These are phyloP conservation scores for Cryptosporidium meleagridis DNA, from an alignment of 169 alveolate species.

Conservation along the genomic window DNA sequence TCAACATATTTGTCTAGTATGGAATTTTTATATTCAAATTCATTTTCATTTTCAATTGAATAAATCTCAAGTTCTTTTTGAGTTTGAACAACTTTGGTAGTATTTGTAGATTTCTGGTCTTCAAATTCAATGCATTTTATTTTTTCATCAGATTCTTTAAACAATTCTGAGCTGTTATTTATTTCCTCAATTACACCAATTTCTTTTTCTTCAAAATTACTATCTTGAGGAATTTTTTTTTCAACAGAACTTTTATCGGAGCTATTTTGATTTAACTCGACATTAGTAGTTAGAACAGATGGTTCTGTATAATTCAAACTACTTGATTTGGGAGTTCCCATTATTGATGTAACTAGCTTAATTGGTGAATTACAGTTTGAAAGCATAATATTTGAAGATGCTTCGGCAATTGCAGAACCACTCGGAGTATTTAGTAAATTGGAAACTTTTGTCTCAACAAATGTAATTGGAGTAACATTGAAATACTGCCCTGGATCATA, in stretches of 20 bases:
- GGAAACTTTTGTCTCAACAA: conserved; percentile 50
- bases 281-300: neutral
- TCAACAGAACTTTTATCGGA: neutral
- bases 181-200: too few relatives aligned
- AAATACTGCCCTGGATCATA: neutral
- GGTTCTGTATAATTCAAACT: neutral
- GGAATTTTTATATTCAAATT: neutral
- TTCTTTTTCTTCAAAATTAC: neutral
- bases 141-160: neutral
- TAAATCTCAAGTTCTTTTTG: neutral
- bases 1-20: neutral
- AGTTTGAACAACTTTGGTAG: neutral
- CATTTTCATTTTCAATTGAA: neutral
- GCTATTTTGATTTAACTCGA: neutral
- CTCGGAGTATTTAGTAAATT: conserved; percentile 16
- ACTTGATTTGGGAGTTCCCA: neutral
- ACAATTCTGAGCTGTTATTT: neutral
- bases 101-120: neutral
- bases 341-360: conserved; percentile 10
- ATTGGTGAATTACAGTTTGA: conserved; percentile 54
- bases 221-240: neutral
- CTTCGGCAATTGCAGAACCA: conserved; percentile 41
- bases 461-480: conserved; percentile 13
- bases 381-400: conserved; percentile 25
- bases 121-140: neutral